Evolutionary conservation across 1,284 basidiomycete species (phyloP).

Genomic region (Ceratobasidium sp.): DNA sequence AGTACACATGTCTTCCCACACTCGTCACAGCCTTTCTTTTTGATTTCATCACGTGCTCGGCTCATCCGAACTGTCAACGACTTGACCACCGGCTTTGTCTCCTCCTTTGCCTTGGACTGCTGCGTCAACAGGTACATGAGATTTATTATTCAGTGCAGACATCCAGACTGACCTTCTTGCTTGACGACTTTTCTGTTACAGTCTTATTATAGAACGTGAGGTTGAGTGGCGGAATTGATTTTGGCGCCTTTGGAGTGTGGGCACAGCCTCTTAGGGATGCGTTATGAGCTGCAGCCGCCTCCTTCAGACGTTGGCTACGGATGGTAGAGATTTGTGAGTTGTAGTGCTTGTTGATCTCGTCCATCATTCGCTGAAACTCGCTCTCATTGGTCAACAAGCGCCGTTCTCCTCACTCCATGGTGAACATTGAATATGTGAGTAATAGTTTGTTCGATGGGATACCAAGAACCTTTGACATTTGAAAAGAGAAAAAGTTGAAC

Average conservation of each 20-base stretch:
- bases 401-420: constrained; percentile 6
- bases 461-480: not conserved
- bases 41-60: not conserved
- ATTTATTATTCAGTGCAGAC: not conserved
- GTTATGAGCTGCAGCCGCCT: not conserved
- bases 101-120: constrained; percentile 2
- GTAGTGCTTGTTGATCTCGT: not conserved
- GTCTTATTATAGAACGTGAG: not conserved
- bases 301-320: not conserved
- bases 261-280: not conserved
- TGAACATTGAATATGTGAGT: not conserved
- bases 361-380: not conserved
- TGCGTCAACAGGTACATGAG: not conserved
- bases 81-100: not conserved
- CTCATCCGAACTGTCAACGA: not conserved
- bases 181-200: not conserved
- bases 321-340: not conserved
- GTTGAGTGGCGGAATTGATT: not conserved
- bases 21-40: not conserved
- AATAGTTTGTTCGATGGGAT: not conserved
- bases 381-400: not conserved
- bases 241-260: not conserved
- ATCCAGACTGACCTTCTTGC: not conserved
- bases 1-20: not conserved
- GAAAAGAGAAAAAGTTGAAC: not conserved